A percentile compares a stretch with the other conserved stretches of the same genome.
phyloP scores from a whole-genome alignment of 805 yeast species.

The Middelhovenomyces tepae region DNA sequence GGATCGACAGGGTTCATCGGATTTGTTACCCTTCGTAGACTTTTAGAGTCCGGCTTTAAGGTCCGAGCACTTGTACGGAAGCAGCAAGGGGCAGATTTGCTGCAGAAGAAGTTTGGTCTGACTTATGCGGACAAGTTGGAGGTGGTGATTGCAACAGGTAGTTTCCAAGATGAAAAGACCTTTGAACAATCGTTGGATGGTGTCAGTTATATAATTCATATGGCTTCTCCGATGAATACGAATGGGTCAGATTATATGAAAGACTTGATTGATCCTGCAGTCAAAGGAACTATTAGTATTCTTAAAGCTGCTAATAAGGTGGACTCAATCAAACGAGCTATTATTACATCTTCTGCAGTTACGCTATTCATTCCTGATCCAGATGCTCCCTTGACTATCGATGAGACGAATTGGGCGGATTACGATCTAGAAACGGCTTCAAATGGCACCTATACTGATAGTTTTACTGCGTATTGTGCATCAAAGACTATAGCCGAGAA shows the following conservation, averaged over 20 bases:
- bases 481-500: constrained; percentile 47
- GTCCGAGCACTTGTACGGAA: neutral
- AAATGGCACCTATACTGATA: constrained; percentile 14
- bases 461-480: constrained; percentile 22
- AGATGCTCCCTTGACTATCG: constrained; percentile 1
- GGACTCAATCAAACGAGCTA: constrained; percentile 37
- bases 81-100: neutral
- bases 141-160: no score
- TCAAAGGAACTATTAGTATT: constrained; percentile 38
- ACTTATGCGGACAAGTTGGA: constrained; percentile 19
- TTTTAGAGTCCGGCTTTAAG: neutral
- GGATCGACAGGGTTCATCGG: constrained; percentile 44
- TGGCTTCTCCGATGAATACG: constrained; percentile 33
- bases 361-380: constrained; percentile 18
- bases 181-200: constrained; percentile 39
- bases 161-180: no score
- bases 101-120: neutral
- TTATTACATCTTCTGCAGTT: constrained; percentile 40
- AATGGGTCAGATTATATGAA: constrained; percentile 30
- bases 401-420: constrained; percentile 24
- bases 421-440: constrained; percentile 20
- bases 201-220: constrained; percentile 31
- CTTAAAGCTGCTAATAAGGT: constrained; percentile 30
- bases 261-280: constrained; percentile 38
- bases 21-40: constrained; percentile 29